Percentiles rank a stretch among this genome's conserved stretches.
phyloP scores from a whole-genome alignment of 495 filamentous ascomycete species.

The Neurospora sp. region DNA sequence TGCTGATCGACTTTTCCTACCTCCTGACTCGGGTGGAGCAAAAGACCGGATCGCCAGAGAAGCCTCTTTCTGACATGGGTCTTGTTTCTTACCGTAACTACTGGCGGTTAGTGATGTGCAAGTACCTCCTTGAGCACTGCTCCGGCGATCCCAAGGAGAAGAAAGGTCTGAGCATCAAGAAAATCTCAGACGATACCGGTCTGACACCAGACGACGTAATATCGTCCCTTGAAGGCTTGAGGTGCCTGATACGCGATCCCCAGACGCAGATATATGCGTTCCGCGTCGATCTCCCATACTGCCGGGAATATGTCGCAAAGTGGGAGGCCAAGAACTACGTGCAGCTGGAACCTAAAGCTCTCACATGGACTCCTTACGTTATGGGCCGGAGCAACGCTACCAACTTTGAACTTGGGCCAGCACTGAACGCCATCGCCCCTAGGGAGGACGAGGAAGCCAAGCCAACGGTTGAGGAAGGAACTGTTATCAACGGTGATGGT shows the following conservation, averaged over 20 bases:
- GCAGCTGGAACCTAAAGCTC: constrained; percentile 65
- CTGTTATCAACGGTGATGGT: constrained; percentile 24
- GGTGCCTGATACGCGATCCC: constrained; percentile 82
- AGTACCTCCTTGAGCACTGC: constrained; percentile 50
- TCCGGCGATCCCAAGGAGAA: constrained; percentile 40
- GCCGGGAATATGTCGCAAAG: constrained; percentile 70
- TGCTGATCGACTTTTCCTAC: constrained; percentile 97
- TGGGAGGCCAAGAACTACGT: constrained; percentile 84
- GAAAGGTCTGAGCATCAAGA: constrained; percentile 58
- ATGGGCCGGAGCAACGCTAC: constrained; percentile 83
- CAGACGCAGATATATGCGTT: constrained; percentile 80
- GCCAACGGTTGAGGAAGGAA: constrained; percentile 18
- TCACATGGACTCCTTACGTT: constrained; percentile 96
- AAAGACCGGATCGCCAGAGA: constrained; percentile 94
- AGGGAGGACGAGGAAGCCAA: constrained; percentile 61
- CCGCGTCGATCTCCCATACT: constrained; percentile 71
- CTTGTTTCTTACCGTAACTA: constrained; percentile 95
- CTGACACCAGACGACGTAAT: constrained; percentile 96
- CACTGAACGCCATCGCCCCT: constrained; percentile 80
- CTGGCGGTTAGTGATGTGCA: constrained; percentile 79
- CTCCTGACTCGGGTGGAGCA: constrained; percentile 85
- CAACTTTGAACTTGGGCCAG: constrained; percentile 71
- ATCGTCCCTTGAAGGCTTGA: constrained; percentile 78
- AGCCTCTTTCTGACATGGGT: constrained; percentile 96
- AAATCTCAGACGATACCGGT: constrained; percentile 83